Conservation (phyloP, 179 eudicot species). For the Gypsophila paniculata region DNA sequence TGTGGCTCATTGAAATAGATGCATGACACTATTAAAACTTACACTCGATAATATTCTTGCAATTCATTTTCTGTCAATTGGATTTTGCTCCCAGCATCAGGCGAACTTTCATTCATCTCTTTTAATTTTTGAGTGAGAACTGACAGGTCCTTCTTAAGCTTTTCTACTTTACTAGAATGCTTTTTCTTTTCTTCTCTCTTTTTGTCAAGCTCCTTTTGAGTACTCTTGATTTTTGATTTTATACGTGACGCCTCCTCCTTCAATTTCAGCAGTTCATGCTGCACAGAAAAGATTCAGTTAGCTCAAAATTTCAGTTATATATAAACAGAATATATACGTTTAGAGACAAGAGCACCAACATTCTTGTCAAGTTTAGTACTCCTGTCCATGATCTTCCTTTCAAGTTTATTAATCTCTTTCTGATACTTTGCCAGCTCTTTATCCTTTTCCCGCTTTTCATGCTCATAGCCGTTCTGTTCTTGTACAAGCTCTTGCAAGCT, state of each 20-base stretch:
- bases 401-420: conserved; percentile 67
- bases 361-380: conserved; percentile 63
- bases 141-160: conserved; percentile 64
- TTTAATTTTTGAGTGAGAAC: conserved; percentile 52
- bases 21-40: conserved; percentile 29
- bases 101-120: conserved; percentile 52
- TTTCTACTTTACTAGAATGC: conserved; percentile 61
- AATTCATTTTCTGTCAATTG: conserved; percentile 64
- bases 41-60: conserved; percentile 78
- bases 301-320: conserved; percentile 13
- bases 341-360: conserved; percentile 40
- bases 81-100: conserved; percentile 74
- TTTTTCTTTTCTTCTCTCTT: conserved; percentile 74
- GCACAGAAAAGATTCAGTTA: conserved; percentile 26
- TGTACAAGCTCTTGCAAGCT: conserved; percentile 65
- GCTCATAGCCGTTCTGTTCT: conserved; percentile 59
- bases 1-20: background rate
- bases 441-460: conserved; percentile 57
- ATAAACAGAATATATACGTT: background rate
- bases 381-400: conserved; percentile 69
- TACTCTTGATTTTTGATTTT: conserved; percentile 63
- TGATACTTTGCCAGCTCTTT: conserved; percentile 64
- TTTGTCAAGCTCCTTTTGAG: conserved; percentile 79
- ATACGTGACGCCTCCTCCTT: conserved; percentile 75
- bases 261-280: conserved; percentile 78